Base-by-base conservation (phyloP, 352 stramenopile genomes). In the Lagenidium giganteum region DNA sequence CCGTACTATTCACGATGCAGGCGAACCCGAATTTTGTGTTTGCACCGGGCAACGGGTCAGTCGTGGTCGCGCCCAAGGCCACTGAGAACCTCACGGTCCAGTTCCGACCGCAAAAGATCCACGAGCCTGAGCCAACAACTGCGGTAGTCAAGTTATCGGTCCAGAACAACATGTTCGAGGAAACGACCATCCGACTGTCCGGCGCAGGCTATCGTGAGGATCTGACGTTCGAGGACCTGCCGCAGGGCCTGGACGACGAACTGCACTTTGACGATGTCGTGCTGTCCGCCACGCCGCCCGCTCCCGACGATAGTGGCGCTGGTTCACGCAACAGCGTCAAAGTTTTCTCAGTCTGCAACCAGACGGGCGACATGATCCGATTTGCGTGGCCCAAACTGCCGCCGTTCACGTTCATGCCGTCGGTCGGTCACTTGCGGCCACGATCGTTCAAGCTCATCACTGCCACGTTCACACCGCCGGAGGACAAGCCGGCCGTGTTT, bases 151-250 rank as follows among this genome's bases (percentile, higher is more conserved):
- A 88, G 51, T 73, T 97, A 17, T 87, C 67, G 0, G 87, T 97
- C 1, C 70, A 97, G 42, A 93, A 96, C 53, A 97, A 97, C 27
- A 63, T 66, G 13, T 97, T 95, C 46, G 90, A 95, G 43, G 79
- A 94, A 12, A 92, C 83, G 3, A 69, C 51, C 6, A 57, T 96
- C 23, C 76, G 70, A 33, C 46, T 96, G 14, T 51, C 54, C 0
- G 89, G 89, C 3, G 64, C 59, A 25, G 83, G 83, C 13, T 95
- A 93, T 48, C 63, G 59, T 49, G 83, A 96, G 47, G 83, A 94
- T 32, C 49, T 97, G 6, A 54, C 77, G 2, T 91, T 97, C 31
- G 84, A 97, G 43, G 83, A 96, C 24, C 61, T 97, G 12, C 82
- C 83, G 13, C 47, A 65, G 38, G 73, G 66, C 2, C 47, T 74